A percentile compares a stretch with the other conserved stretches of the same genome.
phyloP scores from a whole-genome alignment of 2,329 filamentous ascomycete genomes.

The Ophiostoma ulmi region DNA sequence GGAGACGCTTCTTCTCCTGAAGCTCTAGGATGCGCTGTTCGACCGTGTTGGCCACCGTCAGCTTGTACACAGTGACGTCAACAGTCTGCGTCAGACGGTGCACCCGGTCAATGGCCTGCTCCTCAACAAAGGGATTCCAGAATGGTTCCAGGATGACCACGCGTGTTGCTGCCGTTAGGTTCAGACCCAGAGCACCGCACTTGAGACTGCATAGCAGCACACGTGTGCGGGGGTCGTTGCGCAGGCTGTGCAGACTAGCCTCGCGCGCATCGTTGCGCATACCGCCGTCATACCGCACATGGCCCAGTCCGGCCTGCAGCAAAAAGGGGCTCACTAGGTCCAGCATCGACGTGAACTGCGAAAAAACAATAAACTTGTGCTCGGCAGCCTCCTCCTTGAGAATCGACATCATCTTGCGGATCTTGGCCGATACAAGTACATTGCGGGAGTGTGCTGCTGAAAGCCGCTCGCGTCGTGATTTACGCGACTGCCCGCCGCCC shows the following conservation, averaged over 20 bases:
- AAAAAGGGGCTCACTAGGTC: constrained; percentile 93
- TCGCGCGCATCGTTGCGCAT: constrained; percentile 95
- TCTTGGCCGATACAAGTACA: constrained; percentile 76
- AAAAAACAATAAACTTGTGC: constrained; percentile 98
- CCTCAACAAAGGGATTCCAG: constrained; percentile 98
- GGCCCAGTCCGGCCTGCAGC: constrained; percentile 64
- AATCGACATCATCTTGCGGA: constrained; percentile 76
- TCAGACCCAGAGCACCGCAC: constrained; percentile 87
- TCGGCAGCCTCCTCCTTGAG: constrained; percentile 70
- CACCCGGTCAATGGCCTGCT: constrained; percentile 96
- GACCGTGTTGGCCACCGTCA: constrained; percentile 80
- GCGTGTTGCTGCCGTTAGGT: constrained; percentile 85
- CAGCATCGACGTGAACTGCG: constrained; percentile 97
- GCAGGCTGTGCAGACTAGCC: constrained; percentile 71
- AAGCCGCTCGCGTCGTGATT: constrained; percentile 5
- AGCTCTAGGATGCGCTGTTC: constrained; percentile 93
- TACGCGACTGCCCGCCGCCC: constrained; percentile 25
- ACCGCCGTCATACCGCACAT: constrained; percentile 85
- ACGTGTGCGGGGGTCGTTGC: constrained; percentile 68
- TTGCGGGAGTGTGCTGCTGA: constrained; percentile 29
- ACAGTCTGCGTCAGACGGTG: constrained; percentile 96
- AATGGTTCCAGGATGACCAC: constrained; percentile 96
- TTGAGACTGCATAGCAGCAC: constrained; percentile 90
- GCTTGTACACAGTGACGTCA: constrained; percentile 90
- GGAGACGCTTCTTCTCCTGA: constrained; percentile 85